Evolutionary conservation across 140 eudicot genomes (phyloP).

Genomic region (Stevia rebaudiana): DNA sequence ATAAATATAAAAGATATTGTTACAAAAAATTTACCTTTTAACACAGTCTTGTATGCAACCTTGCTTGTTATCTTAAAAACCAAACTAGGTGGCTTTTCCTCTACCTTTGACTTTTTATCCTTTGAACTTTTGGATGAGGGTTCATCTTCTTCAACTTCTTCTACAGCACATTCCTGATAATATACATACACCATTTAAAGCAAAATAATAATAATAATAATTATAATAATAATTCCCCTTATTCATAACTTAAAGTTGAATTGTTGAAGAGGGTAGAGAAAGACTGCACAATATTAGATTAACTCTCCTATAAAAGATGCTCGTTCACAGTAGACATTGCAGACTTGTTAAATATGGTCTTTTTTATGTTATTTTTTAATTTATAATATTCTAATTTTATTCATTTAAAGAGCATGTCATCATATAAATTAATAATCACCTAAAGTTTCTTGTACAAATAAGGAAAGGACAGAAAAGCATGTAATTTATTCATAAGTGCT

Average conservation of each 20-base stretch:
- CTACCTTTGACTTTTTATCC: constrained; percentile 85
- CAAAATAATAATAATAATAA: too few species aligned
- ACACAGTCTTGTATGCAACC: constrained; percentile 84
- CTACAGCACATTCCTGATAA: constrained; percentile 75
- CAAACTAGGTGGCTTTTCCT: constrained; percentile 61
- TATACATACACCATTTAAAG: constrained; percentile 10
- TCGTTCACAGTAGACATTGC: too few species aligned
- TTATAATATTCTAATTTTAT: too few species aligned
- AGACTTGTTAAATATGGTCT: too few species aligned
- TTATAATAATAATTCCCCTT: too few species aligned
- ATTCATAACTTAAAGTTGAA: too few species aligned
- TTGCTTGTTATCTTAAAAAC: constrained; percentile 77
- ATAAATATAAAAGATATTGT: neutral
- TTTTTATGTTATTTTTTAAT: too few species aligned
- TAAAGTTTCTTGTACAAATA: neutral
- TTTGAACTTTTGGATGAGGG: constrained; percentile 84
- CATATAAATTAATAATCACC: neutral
- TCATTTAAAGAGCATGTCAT: too few species aligned
- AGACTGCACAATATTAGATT: too few species aligned
- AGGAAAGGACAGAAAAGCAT: neutral
- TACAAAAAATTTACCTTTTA: constrained; percentile 52
- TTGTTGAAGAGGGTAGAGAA: too few species aligned
- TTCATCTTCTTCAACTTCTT: constrained; percentile 81
- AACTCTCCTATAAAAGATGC: too few species aligned
- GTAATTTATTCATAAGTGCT: neutral